Base-by-base conservation (phyloP, 2,329 filamentous ascomycete species). In the Hawksworthiomyces lignivorus region DNA sequence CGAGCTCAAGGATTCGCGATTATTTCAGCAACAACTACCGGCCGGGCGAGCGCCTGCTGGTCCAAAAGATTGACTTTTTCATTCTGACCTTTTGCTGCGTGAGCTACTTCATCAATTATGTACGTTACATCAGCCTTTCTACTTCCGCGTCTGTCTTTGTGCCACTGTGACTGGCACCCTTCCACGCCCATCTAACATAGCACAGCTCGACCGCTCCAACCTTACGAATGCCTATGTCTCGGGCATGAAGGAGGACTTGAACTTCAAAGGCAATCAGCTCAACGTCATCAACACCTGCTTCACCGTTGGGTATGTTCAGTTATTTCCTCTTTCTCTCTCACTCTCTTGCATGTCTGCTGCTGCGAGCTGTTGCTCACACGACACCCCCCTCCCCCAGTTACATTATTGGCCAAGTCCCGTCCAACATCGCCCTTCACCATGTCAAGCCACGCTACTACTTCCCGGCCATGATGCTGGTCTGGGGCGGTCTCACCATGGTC, bases 71-170 rank as follows among this genome's bases (percentile, higher is more conserved):
- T 36, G 77, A 80, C 54, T 80, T 79, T 51, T 80, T 80, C 59
- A 80, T 80, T 50, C 56, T 81, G 33, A 77, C 72, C 0, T 80
- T 80, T 52, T 80, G 77, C 56, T 81, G 76, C 52, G 53, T 81
- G 37, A 70, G 66, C 49, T 76, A 75, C 52, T 69, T 75, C 42
- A 61, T 70, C 50, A 74, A 74, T 52, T 74, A 74, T 48, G 69
- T 72, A 51, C 27, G 68, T 41, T 15, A 7, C 11, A n/a, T n/a
- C n/a, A n/a, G n/a, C n/a, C n/a, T n/a, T n/a, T n/a, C n/a, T n/a
- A n/a, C n/a, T n/a, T n/a, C n/a, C n/a, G n/a, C n/a, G n/a, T n/a
- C n/a, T n/a, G n/a, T n/a, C 9, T 4, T 14, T 3, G 5, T 41
- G n/a, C 17, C 18, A 9, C 4, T 15, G 6, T 27, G 1, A n/a